phyloP scores from a whole-genome alignment of 768 basidiomycete genomes.

The Lactarius quietus region DNA sequence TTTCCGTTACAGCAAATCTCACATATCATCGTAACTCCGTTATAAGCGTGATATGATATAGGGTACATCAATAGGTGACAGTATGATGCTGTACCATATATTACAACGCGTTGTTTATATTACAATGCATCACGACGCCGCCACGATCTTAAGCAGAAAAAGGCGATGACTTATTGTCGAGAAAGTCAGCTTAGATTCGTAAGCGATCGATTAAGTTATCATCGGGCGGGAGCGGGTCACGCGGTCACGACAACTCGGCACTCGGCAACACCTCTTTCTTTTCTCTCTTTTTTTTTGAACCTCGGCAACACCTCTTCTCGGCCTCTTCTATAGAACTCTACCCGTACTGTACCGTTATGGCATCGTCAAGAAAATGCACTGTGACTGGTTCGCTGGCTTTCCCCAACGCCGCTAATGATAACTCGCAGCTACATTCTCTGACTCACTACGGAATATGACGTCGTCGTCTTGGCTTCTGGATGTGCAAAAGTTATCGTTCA shows the following conservation, averaged over 20 bases:
- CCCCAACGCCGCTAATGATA: conserved; percentile 17
- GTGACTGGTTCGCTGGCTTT: conserved; percentile 32
- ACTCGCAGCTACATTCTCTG: conserved; percentile 21
- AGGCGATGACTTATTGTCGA: neutral
- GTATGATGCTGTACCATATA: too few species aligned
- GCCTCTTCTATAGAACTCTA: neutral
- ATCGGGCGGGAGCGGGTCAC: neutral
- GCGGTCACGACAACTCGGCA: too few species aligned
- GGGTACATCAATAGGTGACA: too few species aligned
- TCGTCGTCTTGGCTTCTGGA: conserved; percentile 61
- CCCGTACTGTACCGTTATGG: neutral
- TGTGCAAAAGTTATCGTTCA: conserved; percentile 44
- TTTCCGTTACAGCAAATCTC: too few species aligned
- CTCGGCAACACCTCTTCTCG: neutral
- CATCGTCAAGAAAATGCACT: conserved; percentile 18
- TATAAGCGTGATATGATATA: too few species aligned
- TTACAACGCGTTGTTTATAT: too few species aligned
- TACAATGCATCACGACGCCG: conserved; percentile 31
- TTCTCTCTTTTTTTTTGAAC: too few species aligned
- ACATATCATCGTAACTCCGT: too few species aligned
- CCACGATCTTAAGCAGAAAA: too few species aligned
- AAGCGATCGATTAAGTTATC: neutral
- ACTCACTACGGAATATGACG: conserved; percentile 39
- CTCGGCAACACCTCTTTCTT: too few species aligned
- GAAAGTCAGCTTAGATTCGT: neutral